A percentile compares a stretch with the other conserved stretches of the same genome.
These are phyloP conservation scores for Candida saitoana DNA, from an alignment of 805 yeast genomes.

Conservation along the genomic window DNA sequence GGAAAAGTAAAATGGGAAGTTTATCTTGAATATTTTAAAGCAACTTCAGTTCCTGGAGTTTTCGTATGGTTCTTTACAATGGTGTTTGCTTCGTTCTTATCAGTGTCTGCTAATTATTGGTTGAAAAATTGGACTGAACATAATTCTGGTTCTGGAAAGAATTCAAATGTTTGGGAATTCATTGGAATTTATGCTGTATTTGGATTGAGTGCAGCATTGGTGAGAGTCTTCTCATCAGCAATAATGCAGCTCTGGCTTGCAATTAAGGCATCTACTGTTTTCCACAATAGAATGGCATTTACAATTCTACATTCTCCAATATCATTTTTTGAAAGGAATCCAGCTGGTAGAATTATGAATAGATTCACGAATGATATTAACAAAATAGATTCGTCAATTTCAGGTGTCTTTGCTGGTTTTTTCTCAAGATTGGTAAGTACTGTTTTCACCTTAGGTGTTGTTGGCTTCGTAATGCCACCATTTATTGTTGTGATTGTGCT, in stretches of 20 bases:
- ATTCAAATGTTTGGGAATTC: conserved; percentile 41
- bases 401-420: conserved; percentile 49
- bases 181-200: conserved; percentile 53
- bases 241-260: conserved; percentile 52
- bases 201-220: conserved; percentile 50
- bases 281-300: conserved; percentile 56
- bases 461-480: conserved; percentile 52
- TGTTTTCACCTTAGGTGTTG: conserved; percentile 46
- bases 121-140: conserved; percentile 66
- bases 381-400: conserved; percentile 52
- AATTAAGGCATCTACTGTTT: conserved; percentile 49
- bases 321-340: conserved; percentile 67
- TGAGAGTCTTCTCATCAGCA: conserved; percentile 44
- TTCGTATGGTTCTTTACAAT: conserved; percentile 27
- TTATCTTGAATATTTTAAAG: conserved; percentile 52
- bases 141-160: conserved; percentile 38
- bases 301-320: conserved; percentile 57
- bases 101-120: conserved; percentile 55
- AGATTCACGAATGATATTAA: conserved; percentile 62
- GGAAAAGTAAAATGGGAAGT: conserved; percentile 57
- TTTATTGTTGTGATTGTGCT: conserved; percentile 45
- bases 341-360: conserved; percentile 62
- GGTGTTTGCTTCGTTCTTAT: conserved; percentile 21
- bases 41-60: conserved; percentile 54
- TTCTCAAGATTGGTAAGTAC: conserved; percentile 44